phyloP scores from a whole-genome alignment of 1,284 basidiomycete species.

The Ustilago sp. region DNA sequence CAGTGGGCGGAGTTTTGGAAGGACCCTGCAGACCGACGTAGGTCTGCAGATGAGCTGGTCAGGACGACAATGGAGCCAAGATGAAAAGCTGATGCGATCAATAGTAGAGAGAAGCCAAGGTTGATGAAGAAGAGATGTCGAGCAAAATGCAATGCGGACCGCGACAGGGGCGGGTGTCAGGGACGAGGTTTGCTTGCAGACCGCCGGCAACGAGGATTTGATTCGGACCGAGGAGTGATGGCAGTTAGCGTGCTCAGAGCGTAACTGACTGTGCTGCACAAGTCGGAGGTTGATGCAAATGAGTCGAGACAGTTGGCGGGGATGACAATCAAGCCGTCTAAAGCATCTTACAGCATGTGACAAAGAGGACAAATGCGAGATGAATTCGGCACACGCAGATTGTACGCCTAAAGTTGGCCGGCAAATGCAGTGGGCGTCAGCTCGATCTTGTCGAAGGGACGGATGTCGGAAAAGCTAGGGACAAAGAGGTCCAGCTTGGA shows the following conservation, averaged over 20 bases:
- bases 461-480: too few species aligned
- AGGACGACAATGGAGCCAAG: background rate
- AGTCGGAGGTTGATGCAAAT: background rate
- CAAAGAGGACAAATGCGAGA: too few species aligned
- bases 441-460: too few species aligned
- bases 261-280: background rate
- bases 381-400: too few species aligned
- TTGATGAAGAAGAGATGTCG: background rate
- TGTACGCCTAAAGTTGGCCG: too few species aligned
- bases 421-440: too few species aligned
- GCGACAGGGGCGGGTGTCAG: background rate
- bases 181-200: background rate
- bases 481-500: too few species aligned
- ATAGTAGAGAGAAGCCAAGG: background rate
- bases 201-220: background rate
- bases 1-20: background rate
- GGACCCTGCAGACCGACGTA: background rate
- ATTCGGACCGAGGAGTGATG: background rate
- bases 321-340: too few species aligned
- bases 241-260: background rate
- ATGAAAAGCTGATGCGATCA: constrained; percentile 6
- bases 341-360: too few species aligned
- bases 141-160: background rate
- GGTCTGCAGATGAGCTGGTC: background rate
- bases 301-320: background rate